Base-by-base conservation (phyloP, 2,329 filamentous ascomycete species). In the Diaporthe sp. region DNA sequence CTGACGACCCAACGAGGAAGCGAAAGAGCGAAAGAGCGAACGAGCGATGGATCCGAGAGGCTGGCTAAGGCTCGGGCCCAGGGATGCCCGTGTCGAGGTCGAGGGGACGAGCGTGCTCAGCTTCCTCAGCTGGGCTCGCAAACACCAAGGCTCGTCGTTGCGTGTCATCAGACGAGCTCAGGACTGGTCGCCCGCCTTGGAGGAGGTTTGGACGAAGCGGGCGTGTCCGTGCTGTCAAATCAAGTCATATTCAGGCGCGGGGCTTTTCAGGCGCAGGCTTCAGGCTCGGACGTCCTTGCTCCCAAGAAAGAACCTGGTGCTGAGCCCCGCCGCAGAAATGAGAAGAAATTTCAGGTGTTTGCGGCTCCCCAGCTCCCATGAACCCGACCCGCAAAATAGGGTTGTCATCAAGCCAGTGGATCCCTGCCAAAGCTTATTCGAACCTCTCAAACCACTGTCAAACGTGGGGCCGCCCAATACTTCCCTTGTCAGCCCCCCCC, bases 401-500 rank as follows among this genome's bases (percentile, higher is more conserved):
- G 61, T 51, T 66, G 44, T 19, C 30, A 37, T 30, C 22, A 51
- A 51, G 19, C 35, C 30, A 51, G 25, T 51, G 61, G 44, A 66
- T 51, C 61, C 61, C 44, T 66, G 61, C 44, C 61, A 51, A 66
- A 66, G 61, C 61, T 66, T 66, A 66, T 66, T 66, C 61, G 44
- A 51, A 66, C 61, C 44, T 66, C 61, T 66, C 61, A 66, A 66
- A 66, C 61, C 61, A 37, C 61, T 66, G 30, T 66, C 61, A 66
- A 66, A 66, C 61, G 61, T 66, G 61, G 61, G 61, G 61, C 61
- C 27, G 44, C 61, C 44, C 44, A 66, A 66, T 42, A 7, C 61
- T 37, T 66, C 30, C 42, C 30, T 17, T 50, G 42, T 35, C 4
- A 35, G 42, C 5, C 6, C 42, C n/a, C 42, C 42, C 53, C 7